Conservation (phyloP, 1,139 yeast genomes). For the Protomyces macrosporus region DNA sequence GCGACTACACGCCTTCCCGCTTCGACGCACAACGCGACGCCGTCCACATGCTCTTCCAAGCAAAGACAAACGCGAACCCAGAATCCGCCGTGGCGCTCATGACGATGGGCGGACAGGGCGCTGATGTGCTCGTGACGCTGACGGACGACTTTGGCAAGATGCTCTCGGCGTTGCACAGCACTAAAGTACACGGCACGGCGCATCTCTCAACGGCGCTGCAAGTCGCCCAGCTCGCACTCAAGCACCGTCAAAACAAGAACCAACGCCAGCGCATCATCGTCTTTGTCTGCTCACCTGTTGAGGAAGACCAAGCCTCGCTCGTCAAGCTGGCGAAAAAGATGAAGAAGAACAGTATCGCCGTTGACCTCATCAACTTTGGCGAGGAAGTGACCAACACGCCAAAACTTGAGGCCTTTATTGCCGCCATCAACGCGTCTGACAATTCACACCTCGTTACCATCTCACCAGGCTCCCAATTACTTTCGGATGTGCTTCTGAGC, state of each 20-base stretch:
- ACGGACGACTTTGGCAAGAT: slow-evolving; percentile 85
- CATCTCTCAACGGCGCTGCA: slow-evolving; percentile 82
- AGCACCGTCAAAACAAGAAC: slow-evolving; percentile 90
- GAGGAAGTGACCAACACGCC: slow-evolving; percentile 74
- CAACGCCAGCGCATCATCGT: slow-evolving; percentile 87
- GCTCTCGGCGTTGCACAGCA: slow-evolving; percentile 79
- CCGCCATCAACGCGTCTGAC: slow-evolving; percentile 70
- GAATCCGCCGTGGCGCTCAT: slow-evolving; percentile 89
- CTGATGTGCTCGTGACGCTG: slow-evolving; percentile 79
- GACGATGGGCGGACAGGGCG: slow-evolving; percentile 51
- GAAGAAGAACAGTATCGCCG: slow-evolving; percentile 87
- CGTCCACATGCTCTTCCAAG: slow-evolving; percentile 81
- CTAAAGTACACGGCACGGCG: slow-evolving; percentile 62
- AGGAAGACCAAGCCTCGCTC: slow-evolving; percentile 64
- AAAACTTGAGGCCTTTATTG: slow-evolving; percentile 72
- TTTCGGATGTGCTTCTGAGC: slow-evolving; percentile 66
- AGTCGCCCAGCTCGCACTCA: slow-evolving; percentile 94
- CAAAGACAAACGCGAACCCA: slow-evolving; percentile 82
- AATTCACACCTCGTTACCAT: slow-evolving; percentile 77
- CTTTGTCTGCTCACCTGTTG: slow-evolving; percentile 83
- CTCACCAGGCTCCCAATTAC: slow-evolving; percentile 78
- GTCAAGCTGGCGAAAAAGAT: slow-evolving; percentile 83
- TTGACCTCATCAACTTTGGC: slow-evolving; percentile 88
- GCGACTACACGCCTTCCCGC: slow-evolving; percentile 84
- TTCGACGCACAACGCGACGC: slow-evolving; percentile 91